A percentile compares a stretch with the other conserved stretches of the same genome.
phyloP scores from a whole-genome alignment of 345 rosid species.

The Populus pruinosa region DNA sequence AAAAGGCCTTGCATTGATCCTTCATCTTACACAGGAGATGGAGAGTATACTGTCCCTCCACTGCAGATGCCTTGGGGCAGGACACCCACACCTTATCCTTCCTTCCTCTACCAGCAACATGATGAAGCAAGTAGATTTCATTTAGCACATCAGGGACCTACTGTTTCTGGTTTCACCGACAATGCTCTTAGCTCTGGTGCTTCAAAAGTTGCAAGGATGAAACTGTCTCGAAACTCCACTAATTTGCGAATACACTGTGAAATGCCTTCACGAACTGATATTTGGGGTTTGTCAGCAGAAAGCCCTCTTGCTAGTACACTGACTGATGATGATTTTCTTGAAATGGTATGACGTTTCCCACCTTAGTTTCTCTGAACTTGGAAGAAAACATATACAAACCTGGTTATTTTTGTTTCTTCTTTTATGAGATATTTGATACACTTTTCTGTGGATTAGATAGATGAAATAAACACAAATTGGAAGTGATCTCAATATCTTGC shows the following conservation, averaged over 20 bases:
- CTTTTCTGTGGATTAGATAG: no score
- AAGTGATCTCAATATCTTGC: not conserved
- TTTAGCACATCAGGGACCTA: conserved; percentile 41
- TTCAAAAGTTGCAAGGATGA: conserved; percentile 38
- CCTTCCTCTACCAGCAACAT: conserved; percentile 50
- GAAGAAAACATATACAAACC: no score
- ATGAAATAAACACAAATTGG: no score
- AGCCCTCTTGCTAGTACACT: conserved; percentile 79
- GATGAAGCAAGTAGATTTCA: conserved; percentile 52
- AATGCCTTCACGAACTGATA: conserved; percentile 48
- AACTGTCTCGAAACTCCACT: conserved; percentile 28
- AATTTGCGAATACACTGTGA: conserved; percentile 38
- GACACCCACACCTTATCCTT: conserved; percentile 42
- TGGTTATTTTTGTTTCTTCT: no score
- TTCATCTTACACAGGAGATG: conserved; percentile 53
- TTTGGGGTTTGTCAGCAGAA: conserved; percentile 70
- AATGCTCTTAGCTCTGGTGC: conserved; percentile 35
- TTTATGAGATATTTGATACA: no score
- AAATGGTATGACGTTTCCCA: conserved; percentile 61
- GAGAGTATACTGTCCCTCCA: conserved; percentile 43
- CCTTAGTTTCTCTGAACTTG: conserved; percentile 2
- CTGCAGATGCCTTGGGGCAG: conserved; percentile 41
- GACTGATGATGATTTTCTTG: conserved; percentile 88
- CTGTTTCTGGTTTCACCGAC: conserved; percentile 31
- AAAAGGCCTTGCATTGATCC: conserved; percentile 53